These are phyloP conservation scores for Rhodomyrtus tomentosa DNA, from an alignment of 345 rosid species.

Conservation along the genomic window DNA sequence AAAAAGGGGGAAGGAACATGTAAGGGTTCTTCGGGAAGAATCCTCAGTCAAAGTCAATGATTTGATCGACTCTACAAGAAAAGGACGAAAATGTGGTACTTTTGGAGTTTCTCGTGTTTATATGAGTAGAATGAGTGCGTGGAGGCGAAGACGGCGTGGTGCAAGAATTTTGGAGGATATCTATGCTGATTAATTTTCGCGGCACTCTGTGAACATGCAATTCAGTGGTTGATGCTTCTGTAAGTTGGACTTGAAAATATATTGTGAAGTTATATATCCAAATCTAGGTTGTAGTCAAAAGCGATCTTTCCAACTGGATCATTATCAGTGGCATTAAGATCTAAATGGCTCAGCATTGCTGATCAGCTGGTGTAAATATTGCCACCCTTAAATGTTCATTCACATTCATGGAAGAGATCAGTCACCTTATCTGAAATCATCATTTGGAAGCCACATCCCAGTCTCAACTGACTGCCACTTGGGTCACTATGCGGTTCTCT, in stretches of 20 bases:
- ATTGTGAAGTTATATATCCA: neutral
- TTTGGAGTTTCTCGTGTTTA: slow-evolving; percentile 1
- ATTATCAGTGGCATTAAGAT: neutral
- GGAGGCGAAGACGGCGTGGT: slow-evolving; percentile 20
- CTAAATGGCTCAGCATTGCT: neutral
- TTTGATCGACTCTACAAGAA: slow-evolving; percentile 1
- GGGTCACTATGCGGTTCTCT: neutral
- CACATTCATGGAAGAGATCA: neutral
- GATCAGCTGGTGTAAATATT: neutral
- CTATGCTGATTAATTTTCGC: neutral
- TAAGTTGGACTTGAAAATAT: neutral
- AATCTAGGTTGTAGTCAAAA: neutral
- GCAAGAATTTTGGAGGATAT: slow-evolving; percentile 21
- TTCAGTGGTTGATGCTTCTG: neutral
- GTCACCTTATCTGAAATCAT: neutral
- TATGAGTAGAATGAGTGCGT: slow-evolving; percentile 10
- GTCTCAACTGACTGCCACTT: neutral
- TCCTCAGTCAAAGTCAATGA: slow-evolving; percentile 5
- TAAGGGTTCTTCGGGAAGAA: slow-evolving; percentile 1
- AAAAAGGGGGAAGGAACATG: slow-evolving; percentile 4
- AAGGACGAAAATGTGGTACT: neutral
- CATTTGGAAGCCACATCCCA: neutral
- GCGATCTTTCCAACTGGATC: neutral
- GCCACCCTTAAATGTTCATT: neutral
- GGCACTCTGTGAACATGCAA: neutral